These are phyloP conservation scores for Erodium texanum DNA, from an alignment of 441 rosid species.

Conservation along the genomic window DNA sequence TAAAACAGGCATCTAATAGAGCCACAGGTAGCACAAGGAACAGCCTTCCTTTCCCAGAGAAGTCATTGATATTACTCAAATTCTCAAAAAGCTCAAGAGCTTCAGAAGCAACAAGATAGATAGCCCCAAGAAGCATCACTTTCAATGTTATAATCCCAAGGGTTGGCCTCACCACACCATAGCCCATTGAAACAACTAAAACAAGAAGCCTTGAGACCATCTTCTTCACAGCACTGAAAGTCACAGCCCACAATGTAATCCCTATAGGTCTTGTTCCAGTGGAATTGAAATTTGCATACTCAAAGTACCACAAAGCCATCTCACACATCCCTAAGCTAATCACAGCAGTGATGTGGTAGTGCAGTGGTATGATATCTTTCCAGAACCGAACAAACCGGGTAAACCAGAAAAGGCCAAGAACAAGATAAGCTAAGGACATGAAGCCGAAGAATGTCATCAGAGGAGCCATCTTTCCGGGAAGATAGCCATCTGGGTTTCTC, in stretches of 20 bases:
- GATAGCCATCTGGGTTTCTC: slow-evolving; percentile 32
- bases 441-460: slow-evolving; percentile 27
- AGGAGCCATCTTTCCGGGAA: slow-evolving; percentile 35
- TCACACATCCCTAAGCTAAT: slow-evolving; percentile 35
- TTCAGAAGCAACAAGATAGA: slow-evolving; percentile 25
- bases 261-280: slow-evolving; percentile 29
- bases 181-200: slow-evolving; percentile 33
- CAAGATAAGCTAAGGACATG: slow-evolving; percentile 30
- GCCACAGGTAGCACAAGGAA: slow-evolving; percentile 28
- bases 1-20: slow-evolving; percentile 29
- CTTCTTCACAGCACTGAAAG: slow-evolving; percentile 29
- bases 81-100: slow-evolving; percentile 31
- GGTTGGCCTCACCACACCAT: slow-evolving; percentile 30
- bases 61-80: slow-evolving; percentile 33
- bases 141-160: slow-evolving; percentile 24
- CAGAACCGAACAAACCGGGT: slow-evolving; percentile 26
- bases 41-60: slow-evolving; percentile 27
- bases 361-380: slow-evolving; percentile 28
- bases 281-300: slow-evolving; percentile 27
- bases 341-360: slow-evolving; percentile 30
- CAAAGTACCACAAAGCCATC: slow-evolving; percentile 35
- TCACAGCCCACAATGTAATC: slow-evolving; percentile 29
- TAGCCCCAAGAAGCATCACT: slow-evolving; percentile 26
- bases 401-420: slow-evolving; percentile 32
- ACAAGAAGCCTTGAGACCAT: slow-evolving; percentile 26